Evolutionary conservation across 305 asterid species (phyloP).

Genomic region (Striga hermonthica): DNA sequence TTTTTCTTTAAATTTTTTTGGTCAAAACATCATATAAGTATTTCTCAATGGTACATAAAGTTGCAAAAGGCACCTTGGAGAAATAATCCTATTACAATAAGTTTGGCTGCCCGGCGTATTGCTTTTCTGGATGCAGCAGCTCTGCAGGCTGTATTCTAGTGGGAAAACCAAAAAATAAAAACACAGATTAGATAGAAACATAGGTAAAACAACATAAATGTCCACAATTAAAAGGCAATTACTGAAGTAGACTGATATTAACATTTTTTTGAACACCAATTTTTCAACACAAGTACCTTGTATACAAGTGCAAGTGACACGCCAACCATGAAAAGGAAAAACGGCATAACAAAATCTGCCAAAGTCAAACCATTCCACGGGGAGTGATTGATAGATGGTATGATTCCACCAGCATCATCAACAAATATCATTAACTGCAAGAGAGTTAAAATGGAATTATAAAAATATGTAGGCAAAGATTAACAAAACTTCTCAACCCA

Average conservation of each 20-base stretch:
- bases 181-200: slow-evolving; percentile 17
- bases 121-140: slow-evolving; percentile 56
- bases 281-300: slow-evolving; percentile 42
- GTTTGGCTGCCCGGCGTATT: slow-evolving; percentile 47
- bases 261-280: not conserved
- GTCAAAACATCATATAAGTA: not conserved
- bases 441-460: slow-evolving; percentile 3
- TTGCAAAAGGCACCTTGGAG: slow-evolving; percentile 55
- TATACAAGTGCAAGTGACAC: slow-evolving; percentile 65
- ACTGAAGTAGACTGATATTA: not conserved
- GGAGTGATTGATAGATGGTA: slow-evolving; percentile 70
- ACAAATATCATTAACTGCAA: slow-evolving; percentile 71
- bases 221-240: not conserved
- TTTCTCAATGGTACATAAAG: slow-evolving; percentile 19
- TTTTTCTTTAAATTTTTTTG: too few relatives aligned
- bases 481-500: not conserved
- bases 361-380: slow-evolving; percentile 77
- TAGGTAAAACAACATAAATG: not conserved
- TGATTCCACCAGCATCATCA: slow-evolving; percentile 62
- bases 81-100: slow-evolving; percentile 56
- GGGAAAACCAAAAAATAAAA: slow-evolving; percentile 1
- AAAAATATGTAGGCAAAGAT: not conserved
- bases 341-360: slow-evolving; percentile 77
- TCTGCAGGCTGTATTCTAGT: slow-evolving; percentile 52
- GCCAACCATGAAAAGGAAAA: slow-evolving; percentile 77